Conservation (phyloP, 768 basidiomycete species). For the Phlebiopsis gigantea region DNA sequence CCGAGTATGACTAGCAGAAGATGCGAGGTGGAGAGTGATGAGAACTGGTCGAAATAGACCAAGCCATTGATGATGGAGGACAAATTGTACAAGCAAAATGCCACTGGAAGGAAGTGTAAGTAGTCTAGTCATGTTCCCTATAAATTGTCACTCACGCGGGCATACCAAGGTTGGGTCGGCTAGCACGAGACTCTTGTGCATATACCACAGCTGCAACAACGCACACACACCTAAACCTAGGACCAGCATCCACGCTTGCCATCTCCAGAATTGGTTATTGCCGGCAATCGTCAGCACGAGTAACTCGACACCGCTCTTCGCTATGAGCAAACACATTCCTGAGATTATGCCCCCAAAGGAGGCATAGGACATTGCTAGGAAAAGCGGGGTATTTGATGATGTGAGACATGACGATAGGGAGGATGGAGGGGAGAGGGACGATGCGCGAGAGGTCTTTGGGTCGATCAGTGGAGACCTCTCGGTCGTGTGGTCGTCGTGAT, state of each 20-base stretch:
- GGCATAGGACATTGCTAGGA: conserved; percentile 80
- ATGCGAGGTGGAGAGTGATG: conserved; percentile 61
- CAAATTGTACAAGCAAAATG: conserved; percentile 93
- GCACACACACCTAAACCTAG: conserved; percentile 69
- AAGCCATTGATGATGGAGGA: conserved; percentile 88
- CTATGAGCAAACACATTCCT: conserved; percentile 90
- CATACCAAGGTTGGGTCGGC: conserved; percentile 85
- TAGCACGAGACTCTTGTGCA: conserved; percentile 72
- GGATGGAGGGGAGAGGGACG: conserved; percentile 22
- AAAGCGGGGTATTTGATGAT: conserved; percentile 44
- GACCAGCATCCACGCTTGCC: conserved; percentile 81
- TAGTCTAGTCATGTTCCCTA: not conserved
- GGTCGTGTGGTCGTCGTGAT: conserved; percentile 11
- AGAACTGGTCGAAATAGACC: conserved; percentile 85
- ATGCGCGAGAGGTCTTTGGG: conserved; percentile 25
- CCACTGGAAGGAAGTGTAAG: conserved; percentile 53
- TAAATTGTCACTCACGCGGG: conserved; percentile 51
- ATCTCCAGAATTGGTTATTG: conserved; percentile 76
- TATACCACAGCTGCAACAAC: conserved; percentile 78
- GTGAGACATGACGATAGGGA: conserved; percentile 13
- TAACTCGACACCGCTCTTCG: conserved; percentile 90
- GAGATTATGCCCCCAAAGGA: conserved; percentile 84
- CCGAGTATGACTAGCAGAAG: conserved; percentile 74
- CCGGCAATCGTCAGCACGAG: conserved; percentile 72
- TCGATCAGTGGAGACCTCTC: conserved; percentile 59